Base-by-base conservation (phyloP, 495 filamentous ascomycete species). In the Daldinia caldariorum region DNA sequence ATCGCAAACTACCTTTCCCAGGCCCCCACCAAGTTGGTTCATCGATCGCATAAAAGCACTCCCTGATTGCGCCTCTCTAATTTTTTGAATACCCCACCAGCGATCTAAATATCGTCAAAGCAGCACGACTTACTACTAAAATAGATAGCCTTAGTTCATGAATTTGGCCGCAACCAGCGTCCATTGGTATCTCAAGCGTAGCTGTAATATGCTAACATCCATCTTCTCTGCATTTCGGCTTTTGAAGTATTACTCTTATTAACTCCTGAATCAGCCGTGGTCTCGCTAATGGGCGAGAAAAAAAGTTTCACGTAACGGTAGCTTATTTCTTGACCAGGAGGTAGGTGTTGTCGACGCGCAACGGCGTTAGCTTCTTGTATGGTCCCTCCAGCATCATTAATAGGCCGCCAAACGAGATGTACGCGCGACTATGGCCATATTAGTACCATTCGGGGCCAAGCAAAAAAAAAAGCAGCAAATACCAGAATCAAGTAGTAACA, bases 271-370 rank as follows among this genome's bases (percentile, higher is more conserved):
- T 51, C 60, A 39, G 38, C 43, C 56, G 43, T 61, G 56, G 41
- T 39, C 32, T 66, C 59, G 54, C 58, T 9, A 37, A 55, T 56
- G 63, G 47, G 32, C 20, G 37, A 26, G 54, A 31, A 6, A n/a
- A n/a, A n/a, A 26, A 61, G 14, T 16, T 7, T 18, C 32, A 13
- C 29, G 26, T 5, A 18, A 32, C 43, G 26, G 14, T 2, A 13
- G 26, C 71, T 81, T 85, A 97, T 88, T 93, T 94, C 89, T 97
- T 97, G 60, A 94, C 82, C 38, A 98, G 85, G 65, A 99, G 84
- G 79, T 98, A 99, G 50, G 97, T 88, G 76, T 98, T 89, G 79
- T 98, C 95, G 67, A 97, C 94, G 63, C 91, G 85, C 76, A 97
- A 79, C 3, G 92, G 88, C n/a, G 90, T 93, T 29, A 98, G 88